A percentile compares a stretch with the other conserved stretches of the same genome.
phyloP scores from a whole-genome alignment of 345 rosid genomes.

The Excoecaria cochinchinensis region DNA sequence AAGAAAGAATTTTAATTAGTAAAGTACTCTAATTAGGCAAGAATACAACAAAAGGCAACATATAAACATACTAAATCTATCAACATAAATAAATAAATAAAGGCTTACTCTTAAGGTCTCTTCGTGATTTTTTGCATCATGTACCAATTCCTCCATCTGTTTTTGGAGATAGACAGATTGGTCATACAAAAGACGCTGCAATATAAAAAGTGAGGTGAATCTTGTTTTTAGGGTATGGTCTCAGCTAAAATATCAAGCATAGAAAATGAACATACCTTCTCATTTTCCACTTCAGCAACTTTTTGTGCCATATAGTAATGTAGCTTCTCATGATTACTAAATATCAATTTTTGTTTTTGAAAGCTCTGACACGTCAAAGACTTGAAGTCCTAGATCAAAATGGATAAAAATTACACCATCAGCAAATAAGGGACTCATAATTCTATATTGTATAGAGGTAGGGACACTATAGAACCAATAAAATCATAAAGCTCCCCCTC shows the following conservation, averaged over 20 bases:
- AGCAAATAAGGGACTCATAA: not conserved
- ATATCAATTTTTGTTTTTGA: slow-evolving; percentile 46
- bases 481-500: not conserved
- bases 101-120: slow-evolving; percentile 45
- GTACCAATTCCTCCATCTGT: slow-evolving; percentile 47
- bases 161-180: slow-evolving; percentile 49
- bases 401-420: slow-evolving; percentile 5
- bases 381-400: slow-evolving; percentile 61
- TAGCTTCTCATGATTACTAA: slow-evolving; percentile 41
- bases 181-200: slow-evolving; percentile 52
- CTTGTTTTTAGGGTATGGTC: slow-evolving; percentile 8
- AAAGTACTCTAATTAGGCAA: no score
- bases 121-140: slow-evolving; percentile 47
- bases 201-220: not conserved
- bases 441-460: not conserved
- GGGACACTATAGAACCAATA: not conserved
- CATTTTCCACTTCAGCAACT: slow-evolving; percentile 50
- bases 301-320: slow-evolving; percentile 42
- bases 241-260: not conserved
- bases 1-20: no score
- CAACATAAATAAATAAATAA: no score
- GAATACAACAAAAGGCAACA: no score
- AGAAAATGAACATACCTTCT: slow-evolving; percentile 49
- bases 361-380: slow-evolving; percentile 40
- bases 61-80: no score